Conservation (phyloP, 1,139 yeast species). For the Scheffersomyces illinoinensis region DNA sequence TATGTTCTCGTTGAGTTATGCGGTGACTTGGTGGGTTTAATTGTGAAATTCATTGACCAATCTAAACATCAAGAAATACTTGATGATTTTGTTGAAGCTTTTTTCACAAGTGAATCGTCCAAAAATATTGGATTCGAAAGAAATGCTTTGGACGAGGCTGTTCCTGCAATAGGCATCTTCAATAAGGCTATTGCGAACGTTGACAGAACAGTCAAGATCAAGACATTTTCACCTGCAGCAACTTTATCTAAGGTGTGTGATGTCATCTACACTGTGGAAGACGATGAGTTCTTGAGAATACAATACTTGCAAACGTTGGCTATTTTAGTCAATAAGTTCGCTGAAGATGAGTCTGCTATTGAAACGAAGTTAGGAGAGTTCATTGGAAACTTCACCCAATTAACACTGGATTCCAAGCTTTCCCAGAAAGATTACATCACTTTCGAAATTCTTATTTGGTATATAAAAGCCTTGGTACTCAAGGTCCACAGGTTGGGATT, state of each 20-base stretch:
- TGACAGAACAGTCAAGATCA: slow-evolving; percentile 32
- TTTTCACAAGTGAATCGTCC: slow-evolving; percentile 19
- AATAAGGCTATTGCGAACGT: slow-evolving; percentile 52
- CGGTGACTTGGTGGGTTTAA: slow-evolving; percentile 38
- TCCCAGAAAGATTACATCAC: slow-evolving; percentile 1
- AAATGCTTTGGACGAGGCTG: slow-evolving; percentile 32
- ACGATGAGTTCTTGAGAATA: slow-evolving; percentile 38
- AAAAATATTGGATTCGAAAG: slow-evolving; percentile 8
- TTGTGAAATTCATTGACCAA: slow-evolving; percentile 37
- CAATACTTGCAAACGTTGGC: slow-evolving; percentile 63
- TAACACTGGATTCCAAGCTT: background rate
- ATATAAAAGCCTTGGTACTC: slow-evolving; percentile 66
- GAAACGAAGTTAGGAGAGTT: background rate
- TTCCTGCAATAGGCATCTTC: slow-evolving; percentile 48
- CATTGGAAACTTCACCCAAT: background rate
- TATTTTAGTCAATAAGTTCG: slow-evolving; percentile 54
- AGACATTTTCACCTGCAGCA: slow-evolving; percentile 6
- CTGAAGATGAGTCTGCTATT: background rate
- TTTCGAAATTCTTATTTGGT: slow-evolving; percentile 67
- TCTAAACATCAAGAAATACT: slow-evolving; percentile 40
- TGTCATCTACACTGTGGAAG: slow-evolving; percentile 13
- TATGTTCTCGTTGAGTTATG: slow-evolving; percentile 28
- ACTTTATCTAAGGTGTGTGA: slow-evolving; percentile 14
- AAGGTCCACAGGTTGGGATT: slow-evolving; percentile 53
- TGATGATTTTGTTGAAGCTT: slow-evolving; percentile 28